Conservation (phyloP, 805 yeast species). For the Candida ipomoeae region DNA sequence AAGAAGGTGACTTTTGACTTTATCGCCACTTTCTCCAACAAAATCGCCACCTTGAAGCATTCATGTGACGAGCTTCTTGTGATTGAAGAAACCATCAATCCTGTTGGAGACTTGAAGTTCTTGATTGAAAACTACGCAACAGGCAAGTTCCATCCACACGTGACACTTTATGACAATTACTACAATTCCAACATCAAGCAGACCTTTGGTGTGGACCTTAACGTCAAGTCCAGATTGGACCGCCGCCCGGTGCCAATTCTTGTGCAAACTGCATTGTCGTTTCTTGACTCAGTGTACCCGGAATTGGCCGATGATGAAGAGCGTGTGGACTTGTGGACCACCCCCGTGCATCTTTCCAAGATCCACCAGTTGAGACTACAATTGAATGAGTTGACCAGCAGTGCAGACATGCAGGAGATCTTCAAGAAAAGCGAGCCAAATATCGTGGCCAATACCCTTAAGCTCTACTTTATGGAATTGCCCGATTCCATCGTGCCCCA, state of each 20-base stretch:
- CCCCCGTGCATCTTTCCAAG: constrained; percentile 54
- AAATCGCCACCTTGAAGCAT: constrained; percentile 52
- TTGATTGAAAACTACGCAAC: constrained; percentile 65
- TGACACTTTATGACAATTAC: constrained; percentile 72
- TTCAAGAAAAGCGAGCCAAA: constrained; percentile 46
- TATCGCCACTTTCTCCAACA: constrained; percentile 60
- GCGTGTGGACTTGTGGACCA: constrained; percentile 65
- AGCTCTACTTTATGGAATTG: constrained; percentile 70
- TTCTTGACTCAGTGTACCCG: constrained; percentile 70
- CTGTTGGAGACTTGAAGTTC: constrained; percentile 61
- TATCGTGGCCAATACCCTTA: constrained; percentile 62
- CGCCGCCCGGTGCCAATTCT: constrained; percentile 67
- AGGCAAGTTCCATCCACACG: constrained; percentile 72
- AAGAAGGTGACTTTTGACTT: constrained; percentile 75
- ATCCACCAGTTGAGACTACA: constrained; percentile 59
- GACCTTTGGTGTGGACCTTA: constrained; percentile 76
- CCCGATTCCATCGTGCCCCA: constrained; percentile 73
- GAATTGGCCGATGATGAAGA: constrained; percentile 63
- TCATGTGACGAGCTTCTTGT: constrained; percentile 58
- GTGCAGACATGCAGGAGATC: constrained; percentile 28
- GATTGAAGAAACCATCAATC: constrained; percentile 68
- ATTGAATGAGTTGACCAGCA: constrained; percentile 39
- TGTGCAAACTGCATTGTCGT: constrained; percentile 57
- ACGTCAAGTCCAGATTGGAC: constrained; percentile 66
- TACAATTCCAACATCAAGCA: constrained; percentile 64